phyloP scores from a whole-genome alignment of 768 basidiomycete genomes.

The Collybiopsis confluens region DNA sequence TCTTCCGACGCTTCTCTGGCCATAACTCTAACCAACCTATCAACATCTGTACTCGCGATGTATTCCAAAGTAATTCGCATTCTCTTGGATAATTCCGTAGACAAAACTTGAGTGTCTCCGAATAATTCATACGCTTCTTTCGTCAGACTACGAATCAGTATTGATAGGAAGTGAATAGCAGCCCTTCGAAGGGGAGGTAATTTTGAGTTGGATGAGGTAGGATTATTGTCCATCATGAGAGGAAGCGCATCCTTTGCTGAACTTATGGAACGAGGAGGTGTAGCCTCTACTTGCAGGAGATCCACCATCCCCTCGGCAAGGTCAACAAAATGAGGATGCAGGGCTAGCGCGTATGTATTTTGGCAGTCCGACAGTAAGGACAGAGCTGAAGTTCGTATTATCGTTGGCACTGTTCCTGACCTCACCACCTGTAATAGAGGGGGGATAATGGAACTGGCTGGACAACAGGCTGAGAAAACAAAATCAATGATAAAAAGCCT shows the following conservation, averaged over 20 bases:
- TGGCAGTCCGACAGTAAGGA: slow-evolving; percentile 73
- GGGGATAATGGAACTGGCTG: slow-evolving; percentile 73
- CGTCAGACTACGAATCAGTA: slow-evolving; percentile 60
- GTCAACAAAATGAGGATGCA: slow-evolving; percentile 59
- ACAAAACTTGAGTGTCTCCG: slow-evolving; percentile 24
- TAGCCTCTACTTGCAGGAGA: slow-evolving; percentile 63
- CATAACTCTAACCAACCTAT: slow-evolving; percentile 69
- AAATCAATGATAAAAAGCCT: not conserved
- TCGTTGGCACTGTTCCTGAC: slow-evolving; percentile 56
- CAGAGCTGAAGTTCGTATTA: slow-evolving; percentile 57
- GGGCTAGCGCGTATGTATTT: slow-evolving; percentile 55
- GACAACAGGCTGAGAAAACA: slow-evolving; percentile 1
- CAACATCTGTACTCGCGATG: slow-evolving; percentile 66
- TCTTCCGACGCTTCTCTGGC: slow-evolving; percentile 64
- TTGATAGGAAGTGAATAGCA: slow-evolving; percentile 76
- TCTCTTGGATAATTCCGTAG: slow-evolving; percentile 38
- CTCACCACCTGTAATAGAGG: slow-evolving; percentile 64
- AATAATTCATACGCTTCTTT: slow-evolving; percentile 44
- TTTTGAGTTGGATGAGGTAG: slow-evolving; percentile 56
- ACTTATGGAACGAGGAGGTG: slow-evolving; percentile 22
- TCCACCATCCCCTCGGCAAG: slow-evolving; percentile 70
- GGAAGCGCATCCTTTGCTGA: slow-evolving; percentile 17
- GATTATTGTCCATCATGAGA: slow-evolving; percentile 47
- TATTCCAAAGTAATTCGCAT: slow-evolving; percentile 64
- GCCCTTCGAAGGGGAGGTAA: slow-evolving; percentile 81